A percentile compares a stretch with the other conserved stretches of the same genome.
Evolutionary conservation across 2,329 filamentous ascomycete genomes (phyloP).

Genomic region (Lasiodiplodia hormozganensis): DNA sequence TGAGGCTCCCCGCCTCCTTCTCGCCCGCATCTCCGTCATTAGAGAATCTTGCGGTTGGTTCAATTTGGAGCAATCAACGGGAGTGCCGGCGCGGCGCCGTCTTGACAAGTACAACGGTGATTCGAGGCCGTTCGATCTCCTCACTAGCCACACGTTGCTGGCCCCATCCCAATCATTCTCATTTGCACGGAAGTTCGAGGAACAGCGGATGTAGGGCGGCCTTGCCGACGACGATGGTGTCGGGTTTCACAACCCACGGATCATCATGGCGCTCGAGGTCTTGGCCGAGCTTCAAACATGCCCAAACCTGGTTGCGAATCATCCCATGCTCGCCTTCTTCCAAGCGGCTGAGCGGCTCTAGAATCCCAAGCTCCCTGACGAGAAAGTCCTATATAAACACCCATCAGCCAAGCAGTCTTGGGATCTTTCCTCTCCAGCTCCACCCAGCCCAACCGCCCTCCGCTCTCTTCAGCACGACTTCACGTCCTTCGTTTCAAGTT

Average conservation of each 20-base stretch:
- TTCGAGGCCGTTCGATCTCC: conserved; percentile 7
- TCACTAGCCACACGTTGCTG: neutral
- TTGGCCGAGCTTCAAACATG: conserved; percentile 9
- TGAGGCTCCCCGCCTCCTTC: conserved; percentile 12
- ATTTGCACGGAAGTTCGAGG: neutral
- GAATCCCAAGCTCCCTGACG: neutral
- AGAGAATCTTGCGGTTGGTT: neutral
- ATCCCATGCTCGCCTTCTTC: neutral
- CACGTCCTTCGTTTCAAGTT: conserved; percentile 2
- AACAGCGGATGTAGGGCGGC: neutral
- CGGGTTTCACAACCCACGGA: conserved; percentile 13
- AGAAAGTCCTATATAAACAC: conserved; percentile 14
- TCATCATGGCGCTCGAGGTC: conserved; percentile 8
- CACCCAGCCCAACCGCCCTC: neutral
- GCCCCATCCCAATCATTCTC: neutral
- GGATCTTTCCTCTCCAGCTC: neutral
- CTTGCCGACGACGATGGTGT: neutral
- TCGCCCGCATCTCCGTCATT: neutral
- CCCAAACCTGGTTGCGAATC: neutral
- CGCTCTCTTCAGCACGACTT: neutral
- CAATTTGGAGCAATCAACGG: neutral
- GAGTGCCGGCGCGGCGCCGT: conserved; percentile 11
- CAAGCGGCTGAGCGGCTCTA: neutral
- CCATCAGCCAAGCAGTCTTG: conserved; percentile 2
- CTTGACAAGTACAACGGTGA: neutral